Evolutionary conservation across 2,329 filamentous ascomycete genomes (phyloP).

Genomic region (Hymenoscyphus scutula): DNA sequence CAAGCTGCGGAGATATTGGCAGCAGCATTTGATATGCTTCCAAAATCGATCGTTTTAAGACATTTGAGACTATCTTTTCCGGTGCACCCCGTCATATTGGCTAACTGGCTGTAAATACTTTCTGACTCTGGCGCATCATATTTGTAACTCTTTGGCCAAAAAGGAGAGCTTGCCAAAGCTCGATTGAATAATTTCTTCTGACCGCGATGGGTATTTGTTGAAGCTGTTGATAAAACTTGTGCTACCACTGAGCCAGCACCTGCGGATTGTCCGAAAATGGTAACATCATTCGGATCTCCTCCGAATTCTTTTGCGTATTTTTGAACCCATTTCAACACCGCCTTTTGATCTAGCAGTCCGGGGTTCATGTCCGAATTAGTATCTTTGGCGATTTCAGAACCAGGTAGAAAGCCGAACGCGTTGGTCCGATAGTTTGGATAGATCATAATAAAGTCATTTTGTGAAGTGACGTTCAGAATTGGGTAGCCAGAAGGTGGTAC

Average conservation of each 20-base stretch:
- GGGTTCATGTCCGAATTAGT: constrained; percentile 52
- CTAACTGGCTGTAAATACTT: constrained; percentile 47
- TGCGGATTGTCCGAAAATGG: constrained; percentile 48
- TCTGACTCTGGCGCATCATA: constrained; percentile 47
- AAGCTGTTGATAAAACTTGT: constrained; percentile 47
- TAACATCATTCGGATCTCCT: constrained; percentile 48
- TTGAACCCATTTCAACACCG: constrained; percentile 56
- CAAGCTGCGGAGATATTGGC: constrained; percentile 47
- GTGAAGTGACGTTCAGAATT: constrained; percentile 51
- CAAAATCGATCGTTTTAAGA: constrained; percentile 52
- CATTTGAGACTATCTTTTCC: constrained; percentile 49
- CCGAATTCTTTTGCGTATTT: constrained; percentile 52
- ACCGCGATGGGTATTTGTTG: constrained; percentile 60
- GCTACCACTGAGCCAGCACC: constrained; percentile 49
- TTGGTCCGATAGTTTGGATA: constrained; percentile 64
- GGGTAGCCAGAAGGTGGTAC: constrained; percentile 58
- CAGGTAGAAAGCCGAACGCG: constrained; percentile 67
- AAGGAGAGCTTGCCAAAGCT: constrained; percentile 52
- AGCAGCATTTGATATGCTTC: constrained; percentile 51
- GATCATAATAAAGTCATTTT: constrained; percentile 53
- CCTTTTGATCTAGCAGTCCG: constrained; percentile 50
- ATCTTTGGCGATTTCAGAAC: constrained; percentile 48
- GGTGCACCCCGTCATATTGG: constrained; percentile 41
- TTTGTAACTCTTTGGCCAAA: constrained; percentile 52
- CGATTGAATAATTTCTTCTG: constrained; percentile 51